Conservation (phyloP, 345 rosid genomes). For the Eucalyptus guilfoylei region DNA sequence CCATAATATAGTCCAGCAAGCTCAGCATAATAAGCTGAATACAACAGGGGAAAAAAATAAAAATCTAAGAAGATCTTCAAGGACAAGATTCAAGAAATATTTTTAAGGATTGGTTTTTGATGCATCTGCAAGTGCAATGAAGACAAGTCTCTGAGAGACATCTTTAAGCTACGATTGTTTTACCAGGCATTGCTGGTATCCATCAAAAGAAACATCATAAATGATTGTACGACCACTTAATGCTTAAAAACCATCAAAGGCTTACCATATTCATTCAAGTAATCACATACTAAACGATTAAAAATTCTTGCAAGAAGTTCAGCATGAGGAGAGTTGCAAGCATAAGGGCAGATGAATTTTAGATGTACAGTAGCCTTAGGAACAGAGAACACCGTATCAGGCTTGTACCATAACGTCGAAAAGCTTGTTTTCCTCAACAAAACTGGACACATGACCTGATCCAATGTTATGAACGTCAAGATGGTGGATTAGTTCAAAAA, state of each 20-base stretch:
- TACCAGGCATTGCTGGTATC: background rate
- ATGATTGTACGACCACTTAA: background rate
- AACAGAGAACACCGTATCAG: constrained; percentile 57
- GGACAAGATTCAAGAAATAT: background rate
- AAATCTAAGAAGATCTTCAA: background rate
- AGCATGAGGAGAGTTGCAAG: constrained; percentile 63
- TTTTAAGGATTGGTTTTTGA: background rate
- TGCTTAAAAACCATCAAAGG: background rate
- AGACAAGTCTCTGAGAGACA: background rate
- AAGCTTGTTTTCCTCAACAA: constrained; percentile 44
- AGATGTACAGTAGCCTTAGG: constrained; percentile 76
- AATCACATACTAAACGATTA: constrained; percentile 58
- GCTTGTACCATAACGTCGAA: constrained; percentile 80
- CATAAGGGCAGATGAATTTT: constrained; percentile 65
- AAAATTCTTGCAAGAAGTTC: constrained; percentile 60
- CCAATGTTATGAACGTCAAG: background rate
- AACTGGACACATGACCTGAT: constrained; percentile 51
- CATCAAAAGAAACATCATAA: background rate
- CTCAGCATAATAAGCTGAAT: constrained; percentile 74
- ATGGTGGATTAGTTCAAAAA: background rate
- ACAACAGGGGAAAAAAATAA: background rate
- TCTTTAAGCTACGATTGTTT: background rate
- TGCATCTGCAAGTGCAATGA: background rate
- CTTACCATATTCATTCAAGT: constrained; percentile 91
- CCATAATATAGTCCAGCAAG: constrained; percentile 71